Evolutionary conservation across 2,329 filamentous ascomycete genomes (phyloP).

Genomic region (Penicillium vulpinum): DNA sequence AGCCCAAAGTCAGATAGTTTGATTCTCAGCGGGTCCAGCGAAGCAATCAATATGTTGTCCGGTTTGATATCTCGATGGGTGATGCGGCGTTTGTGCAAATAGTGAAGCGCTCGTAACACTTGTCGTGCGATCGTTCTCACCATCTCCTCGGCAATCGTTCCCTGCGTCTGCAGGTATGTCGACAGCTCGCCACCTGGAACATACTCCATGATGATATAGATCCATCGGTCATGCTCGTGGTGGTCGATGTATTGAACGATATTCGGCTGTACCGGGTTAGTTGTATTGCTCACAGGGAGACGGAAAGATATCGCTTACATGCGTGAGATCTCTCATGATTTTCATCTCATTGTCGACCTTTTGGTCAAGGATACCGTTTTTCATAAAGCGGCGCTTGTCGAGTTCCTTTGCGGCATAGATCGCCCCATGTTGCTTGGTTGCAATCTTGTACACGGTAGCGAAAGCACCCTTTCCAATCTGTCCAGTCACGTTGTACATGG

Average conservation of each 20-base stretch:
- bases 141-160: conserved; percentile 64
- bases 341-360: conserved; percentile 97
- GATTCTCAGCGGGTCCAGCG: conserved; percentile 70
- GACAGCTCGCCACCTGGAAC: conserved; percentile 81
- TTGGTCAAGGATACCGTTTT: conserved; percentile 83
- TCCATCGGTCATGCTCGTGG: conserved; percentile 73
- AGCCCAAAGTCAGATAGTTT: conserved; percentile 96
- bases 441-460: conserved; percentile 87
- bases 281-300: neutral
- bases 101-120: conserved; percentile 77
- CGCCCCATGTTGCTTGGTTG: conserved; percentile 77
- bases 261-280: conserved; percentile 60
- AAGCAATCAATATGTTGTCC: conserved; percentile 89
- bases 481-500: conserved; percentile 78
- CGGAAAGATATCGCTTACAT: conserved; percentile 58
- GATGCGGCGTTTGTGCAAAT: conserved; percentile 83
- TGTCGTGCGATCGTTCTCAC: conserved; percentile 68
- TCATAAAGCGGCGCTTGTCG: conserved; percentile 89
- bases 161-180: conserved; percentile 63
- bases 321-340: conserved; percentile 83
- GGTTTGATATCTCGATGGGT: conserved; percentile 99
- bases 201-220: conserved; percentile 98
- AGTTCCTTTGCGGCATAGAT: conserved; percentile 92
- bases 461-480: conserved; percentile 91
- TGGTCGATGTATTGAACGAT: conserved; percentile 92